Percentiles rank a stretch among this genome's conserved stretches.
Conservation (phyloP, 352 stramenopile genomes). For the Pythium apleroticum region DNA sequence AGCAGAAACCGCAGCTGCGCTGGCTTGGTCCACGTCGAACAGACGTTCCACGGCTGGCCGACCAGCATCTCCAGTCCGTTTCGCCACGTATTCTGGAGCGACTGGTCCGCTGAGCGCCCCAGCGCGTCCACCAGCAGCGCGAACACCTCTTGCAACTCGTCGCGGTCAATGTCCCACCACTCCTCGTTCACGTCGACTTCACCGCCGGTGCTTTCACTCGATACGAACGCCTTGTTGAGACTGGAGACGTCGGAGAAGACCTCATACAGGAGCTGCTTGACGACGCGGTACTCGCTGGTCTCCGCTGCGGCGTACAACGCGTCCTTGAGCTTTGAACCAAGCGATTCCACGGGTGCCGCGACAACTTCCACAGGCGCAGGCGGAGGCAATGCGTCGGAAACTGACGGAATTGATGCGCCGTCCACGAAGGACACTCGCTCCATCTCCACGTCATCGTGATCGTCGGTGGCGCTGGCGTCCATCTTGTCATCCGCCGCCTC, state of each 20-base stretch:
- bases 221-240: conserved; percentile 50
- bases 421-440: conserved; percentile 30
- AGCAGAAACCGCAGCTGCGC: conserved; percentile 59
- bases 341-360: conserved; percentile 11
- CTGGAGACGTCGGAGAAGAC: conserved; percentile 64
- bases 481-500: conserved; percentile 19
- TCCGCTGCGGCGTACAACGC: conserved; percentile 40
- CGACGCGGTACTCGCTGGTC: conserved; percentile 45
- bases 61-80: conserved; percentile 72
- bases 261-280: conserved; percentile 68
- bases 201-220: not conserved
- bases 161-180: conserved; percentile 58
- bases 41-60: conserved; percentile 73
- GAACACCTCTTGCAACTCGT: conserved; percentile 46
- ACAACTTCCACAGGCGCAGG: conserved; percentile 8
- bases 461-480: not conserved
- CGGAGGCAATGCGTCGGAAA: not conserved
- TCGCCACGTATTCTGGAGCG: conserved; percentile 66
- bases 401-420: conserved; percentile 4
- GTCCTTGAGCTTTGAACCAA: conserved; percentile 45
- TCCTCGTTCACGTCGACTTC: conserved; percentile 25
- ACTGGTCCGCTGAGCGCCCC: conserved; percentile 32
- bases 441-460: conserved; percentile 49
- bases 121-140: conserved; percentile 43
- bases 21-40: conserved; percentile 60